phyloP scores from a whole-genome alignment of 495 filamentous ascomycete species.

The Penicillium egyptiacum region DNA sequence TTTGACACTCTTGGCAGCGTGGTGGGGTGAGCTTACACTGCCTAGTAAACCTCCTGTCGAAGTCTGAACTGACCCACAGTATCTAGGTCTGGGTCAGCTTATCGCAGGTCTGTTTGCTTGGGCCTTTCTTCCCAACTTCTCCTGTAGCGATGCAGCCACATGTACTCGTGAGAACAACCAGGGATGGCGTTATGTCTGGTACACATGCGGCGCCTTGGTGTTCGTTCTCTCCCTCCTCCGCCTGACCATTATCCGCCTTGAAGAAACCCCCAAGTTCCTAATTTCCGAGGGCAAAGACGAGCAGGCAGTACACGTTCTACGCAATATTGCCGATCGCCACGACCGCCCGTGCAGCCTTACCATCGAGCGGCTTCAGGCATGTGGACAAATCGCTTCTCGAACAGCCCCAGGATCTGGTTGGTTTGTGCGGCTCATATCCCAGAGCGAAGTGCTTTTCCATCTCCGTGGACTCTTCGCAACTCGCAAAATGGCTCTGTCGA shows the following conservation, averaged over 20 bases:
- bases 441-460: conserved; percentile 55
- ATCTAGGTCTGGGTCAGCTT: conserved; percentile 25
- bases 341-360: conserved; percentile 63
- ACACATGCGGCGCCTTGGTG: conserved; percentile 63
- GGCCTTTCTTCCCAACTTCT: conserved; percentile 44
- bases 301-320: conserved; percentile 59
- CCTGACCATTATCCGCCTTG: conserved; percentile 64
- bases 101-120: conserved; percentile 46
- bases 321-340: conserved; percentile 61
- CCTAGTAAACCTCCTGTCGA: not conserved
- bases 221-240: conserved; percentile 65
- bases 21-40: conserved; percentile 43
- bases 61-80: not conserved
- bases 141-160: conserved; percentile 30
- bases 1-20: conserved; percentile 49
- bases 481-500: conserved; percentile 58
- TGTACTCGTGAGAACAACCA: conserved; percentile 51
- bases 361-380: conserved; percentile 50
- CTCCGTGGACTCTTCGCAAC: conserved; percentile 64
- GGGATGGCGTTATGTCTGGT: conserved; percentile 58
- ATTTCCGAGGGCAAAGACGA: conserved; percentile 63
- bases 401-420: not conserved
- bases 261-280: conserved; percentile 74
- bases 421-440: conserved; percentile 32
- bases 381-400: conserved; percentile 17